phyloP scores from a whole-genome alignment of 2,329 filamentous ascomycete genomes.

The Trichoderma sp. region DNA sequence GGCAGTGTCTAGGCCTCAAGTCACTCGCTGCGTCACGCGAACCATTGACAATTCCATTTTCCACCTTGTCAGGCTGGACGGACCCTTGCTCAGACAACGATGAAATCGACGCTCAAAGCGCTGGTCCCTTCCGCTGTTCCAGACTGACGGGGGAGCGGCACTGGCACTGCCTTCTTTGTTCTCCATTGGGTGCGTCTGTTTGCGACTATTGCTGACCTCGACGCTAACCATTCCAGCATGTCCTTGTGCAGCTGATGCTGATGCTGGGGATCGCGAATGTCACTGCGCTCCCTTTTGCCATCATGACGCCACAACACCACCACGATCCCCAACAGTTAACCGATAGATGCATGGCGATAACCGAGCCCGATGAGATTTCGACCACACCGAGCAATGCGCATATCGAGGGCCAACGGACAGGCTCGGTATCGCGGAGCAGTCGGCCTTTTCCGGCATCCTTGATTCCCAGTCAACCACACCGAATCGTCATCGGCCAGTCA shows the following conservation, averaged over 20 bases:
- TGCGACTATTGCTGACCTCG: neutral
- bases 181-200: neutral
- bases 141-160: neutral
- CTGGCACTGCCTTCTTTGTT: neutral
- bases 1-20: neutral
- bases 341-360: neutral
- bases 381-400: neutral
- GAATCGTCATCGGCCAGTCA: neutral
- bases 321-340: neutral
- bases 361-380: neutral
- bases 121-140: neutral
- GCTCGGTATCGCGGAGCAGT: neutral
- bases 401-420: neutral
- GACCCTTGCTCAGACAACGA: neutral
- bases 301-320: neutral
- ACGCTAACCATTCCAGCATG: neutral
- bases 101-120: constrained; percentile 4
- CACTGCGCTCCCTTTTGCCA: neutral
- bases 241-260: neutral
- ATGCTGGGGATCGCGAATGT: neutral
- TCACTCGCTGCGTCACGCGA: neutral
- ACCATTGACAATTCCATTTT: neutral
- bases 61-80: neutral
- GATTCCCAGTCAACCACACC: neutral
- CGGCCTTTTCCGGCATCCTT: neutral